phyloP scores from a whole-genome alignment of 345 rosid genomes.

The Geranium brycei region DNA sequence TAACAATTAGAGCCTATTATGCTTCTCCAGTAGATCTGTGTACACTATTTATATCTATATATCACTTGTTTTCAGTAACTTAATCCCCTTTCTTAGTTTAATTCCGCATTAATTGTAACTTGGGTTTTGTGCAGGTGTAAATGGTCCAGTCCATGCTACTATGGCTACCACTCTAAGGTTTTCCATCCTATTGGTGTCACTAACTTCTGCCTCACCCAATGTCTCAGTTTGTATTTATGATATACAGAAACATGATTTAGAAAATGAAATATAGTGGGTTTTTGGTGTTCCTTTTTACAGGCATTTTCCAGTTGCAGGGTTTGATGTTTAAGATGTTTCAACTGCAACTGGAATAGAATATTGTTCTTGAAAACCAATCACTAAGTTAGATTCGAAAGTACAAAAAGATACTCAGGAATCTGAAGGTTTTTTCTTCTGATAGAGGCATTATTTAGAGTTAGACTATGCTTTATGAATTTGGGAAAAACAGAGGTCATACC shows the following conservation, averaged over 20 bases:
- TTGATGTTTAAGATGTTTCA: background rate
- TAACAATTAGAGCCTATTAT: background rate
- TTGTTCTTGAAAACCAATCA: background rate
- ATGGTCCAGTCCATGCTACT: background rate
- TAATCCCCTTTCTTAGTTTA: background rate
- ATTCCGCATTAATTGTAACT: background rate
- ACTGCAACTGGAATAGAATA: too few relatives aligned
- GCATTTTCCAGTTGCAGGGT: background rate
- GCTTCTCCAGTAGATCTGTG: background rate
- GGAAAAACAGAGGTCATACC: background rate
- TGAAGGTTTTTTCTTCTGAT: background rate
- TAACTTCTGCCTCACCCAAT: background rate
- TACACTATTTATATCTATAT: too few relatives aligned
- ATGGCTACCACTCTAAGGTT: background rate
- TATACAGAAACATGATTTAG: background rate
- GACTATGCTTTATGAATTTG: too few relatives aligned
- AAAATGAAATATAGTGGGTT: background rate
- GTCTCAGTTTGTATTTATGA: background rate
- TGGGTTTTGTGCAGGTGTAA: background rate
- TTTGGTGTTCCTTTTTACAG: too few relatives aligned
- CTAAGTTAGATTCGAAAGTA: background rate
- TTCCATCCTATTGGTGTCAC: background rate
- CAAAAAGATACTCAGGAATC: background rate
- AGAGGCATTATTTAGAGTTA: background rate
- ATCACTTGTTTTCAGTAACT: background rate